Evolutionary conservation across 1,139 yeast species (phyloP), one percentile per base, ranked within the genome.

Genomic region (Candida sojae): DNA sequence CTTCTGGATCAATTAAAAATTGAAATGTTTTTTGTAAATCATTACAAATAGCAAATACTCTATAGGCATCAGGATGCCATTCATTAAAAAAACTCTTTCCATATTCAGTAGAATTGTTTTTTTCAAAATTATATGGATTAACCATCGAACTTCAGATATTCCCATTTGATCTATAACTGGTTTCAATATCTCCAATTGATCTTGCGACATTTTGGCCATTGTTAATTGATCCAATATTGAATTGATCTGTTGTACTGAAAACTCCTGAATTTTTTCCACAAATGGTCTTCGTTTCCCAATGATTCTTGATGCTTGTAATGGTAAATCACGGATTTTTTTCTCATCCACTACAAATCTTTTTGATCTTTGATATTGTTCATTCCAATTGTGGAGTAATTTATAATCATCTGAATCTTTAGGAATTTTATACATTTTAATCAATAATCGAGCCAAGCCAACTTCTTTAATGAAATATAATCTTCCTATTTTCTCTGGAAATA

Each of bases 61-160:
- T 75, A 11, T 76, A 71, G 0, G 96, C 95, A 62, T 89, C 92
- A 0, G 92, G 92, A 60, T 91, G 96, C 91, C 95, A 90, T 32
- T 70, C 60, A n/a, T 66, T 60, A 41, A 90, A 69, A 90, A 73
- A n/a, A 75, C 68, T 45, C 77, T 73, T 56, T 88, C 96, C 48
- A 84, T 77, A 11, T 82, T 77, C 2, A 83, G 80, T 29, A 88
- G 65, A 12, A 83, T 70, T 47, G 82, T 75, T 48, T 74, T 74
- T 55, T 86, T 84, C 39, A 92, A 64, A 5, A 91, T 66, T 10
- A 88, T 84, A 49, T 86, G 83, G 48, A 88, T 73, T 32, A 89
- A 69, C 82, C 88, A 90, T 42, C 84, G 73, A 45, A 90, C 64
- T 61, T 91, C 97, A 6, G 78, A 71, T 21, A 84, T 79, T 33